Conservation (phyloP, 345 rosid species). For the Salix viminalis region DNA sequence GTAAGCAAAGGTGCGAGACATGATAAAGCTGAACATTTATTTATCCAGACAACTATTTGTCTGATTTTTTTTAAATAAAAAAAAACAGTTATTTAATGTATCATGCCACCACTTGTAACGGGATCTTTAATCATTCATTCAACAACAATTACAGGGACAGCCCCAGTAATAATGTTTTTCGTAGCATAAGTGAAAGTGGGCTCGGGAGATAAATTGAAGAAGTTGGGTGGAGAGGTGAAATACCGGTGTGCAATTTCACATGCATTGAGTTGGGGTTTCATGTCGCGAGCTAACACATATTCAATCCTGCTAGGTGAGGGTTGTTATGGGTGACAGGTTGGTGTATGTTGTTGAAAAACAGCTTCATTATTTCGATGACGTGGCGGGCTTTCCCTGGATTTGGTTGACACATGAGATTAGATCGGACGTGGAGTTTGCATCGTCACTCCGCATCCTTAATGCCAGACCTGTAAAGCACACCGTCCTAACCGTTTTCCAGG, state of each 20-base stretch:
- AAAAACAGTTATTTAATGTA: too few species aligned
- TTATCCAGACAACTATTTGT: too few species aligned
- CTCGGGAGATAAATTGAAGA: background rate
- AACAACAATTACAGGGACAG: too few species aligned
- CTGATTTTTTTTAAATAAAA: too few species aligned
- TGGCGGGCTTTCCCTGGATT: slow-evolving; percentile 16
- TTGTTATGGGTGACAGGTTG: background rate
- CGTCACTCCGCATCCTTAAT: slow-evolving; percentile 2
- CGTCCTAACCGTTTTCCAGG: slow-evolving; percentile 3
- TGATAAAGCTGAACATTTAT: too few species aligned
- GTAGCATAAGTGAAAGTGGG: background rate
- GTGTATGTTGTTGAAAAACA: slow-evolving; percentile 22
- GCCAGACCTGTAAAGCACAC: slow-evolving; percentile 19
- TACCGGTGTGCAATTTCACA: slow-evolving; percentile 30
- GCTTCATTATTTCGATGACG: slow-evolving; percentile 23
- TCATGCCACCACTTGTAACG: too few species aligned
- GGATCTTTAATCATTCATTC: too few species aligned
- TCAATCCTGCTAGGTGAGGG: background rate
- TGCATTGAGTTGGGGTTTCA: slow-evolving; percentile 15
- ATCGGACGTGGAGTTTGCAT: background rate
- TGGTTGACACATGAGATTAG: slow-evolving; percentile 12
- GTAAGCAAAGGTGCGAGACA: too few species aligned
- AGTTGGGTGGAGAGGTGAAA: background rate
- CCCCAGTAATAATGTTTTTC: background rate
- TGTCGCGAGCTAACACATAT: background rate